These are phyloP conservation scores for Excoecaria cochinchinensis DNA, from an alignment of 345 rosid genomes.

Conservation along the genomic window DNA sequence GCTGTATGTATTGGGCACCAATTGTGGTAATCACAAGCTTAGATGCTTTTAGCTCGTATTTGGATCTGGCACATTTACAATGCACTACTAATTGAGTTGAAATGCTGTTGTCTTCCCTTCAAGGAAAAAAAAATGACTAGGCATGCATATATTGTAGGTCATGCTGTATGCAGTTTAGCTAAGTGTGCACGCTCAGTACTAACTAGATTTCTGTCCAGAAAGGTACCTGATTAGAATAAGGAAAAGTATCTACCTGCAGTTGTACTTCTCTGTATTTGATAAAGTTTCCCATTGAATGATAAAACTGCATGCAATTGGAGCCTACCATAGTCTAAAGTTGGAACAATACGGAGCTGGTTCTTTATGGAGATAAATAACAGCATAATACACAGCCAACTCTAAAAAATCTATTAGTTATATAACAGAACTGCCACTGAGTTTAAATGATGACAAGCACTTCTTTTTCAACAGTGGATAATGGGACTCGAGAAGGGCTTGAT, in stretches of 20 bases:
- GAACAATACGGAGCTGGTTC: not conserved
- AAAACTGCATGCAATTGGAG: not conserved
- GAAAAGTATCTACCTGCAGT: not conserved
- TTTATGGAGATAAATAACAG: not conserved
- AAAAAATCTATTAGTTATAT: not conserved
- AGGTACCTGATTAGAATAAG: not conserved
- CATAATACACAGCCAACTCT: not conserved
- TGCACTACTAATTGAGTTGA: not conserved
- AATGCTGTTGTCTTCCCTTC: not conserved
- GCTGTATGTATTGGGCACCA: slow-evolving; percentile 94
- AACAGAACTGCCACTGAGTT: not conserved
- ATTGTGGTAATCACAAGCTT: slow-evolving; percentile 62
- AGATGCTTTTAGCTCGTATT: not conserved
- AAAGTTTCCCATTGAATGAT: not conserved
- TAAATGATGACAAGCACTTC: slow-evolving; percentile 14
- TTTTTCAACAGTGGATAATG: slow-evolving; percentile 78
- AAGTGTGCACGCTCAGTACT: not conserved
- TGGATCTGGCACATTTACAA: not conserved
- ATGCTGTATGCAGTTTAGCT: not conserved
- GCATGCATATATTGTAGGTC: not conserved
- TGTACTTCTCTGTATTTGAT: not conserved
- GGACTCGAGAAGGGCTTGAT: slow-evolving; percentile 92
- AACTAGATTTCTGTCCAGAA: not conserved
- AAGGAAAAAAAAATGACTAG: not conserved
- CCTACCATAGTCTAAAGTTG: not conserved